phyloP scores from a whole-genome alignment of 352 stramenopile species.

The Sclerospora graminicola region DNA sequence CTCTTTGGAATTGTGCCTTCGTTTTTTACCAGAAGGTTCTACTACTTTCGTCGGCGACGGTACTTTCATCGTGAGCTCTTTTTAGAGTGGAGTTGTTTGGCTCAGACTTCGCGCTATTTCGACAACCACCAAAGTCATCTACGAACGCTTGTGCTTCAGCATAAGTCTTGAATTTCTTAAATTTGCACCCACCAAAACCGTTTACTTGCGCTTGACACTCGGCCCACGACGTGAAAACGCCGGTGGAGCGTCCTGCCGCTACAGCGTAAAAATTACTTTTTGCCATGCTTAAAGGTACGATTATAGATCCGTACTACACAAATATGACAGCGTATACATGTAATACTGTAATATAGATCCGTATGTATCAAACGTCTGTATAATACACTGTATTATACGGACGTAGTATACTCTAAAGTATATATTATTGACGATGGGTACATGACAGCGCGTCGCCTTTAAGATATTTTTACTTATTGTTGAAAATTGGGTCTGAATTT shows the following conservation, averaged over 20 bases:
- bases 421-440: too few species aligned
- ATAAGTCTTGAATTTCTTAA: conserved; percentile 56
- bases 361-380: too few species aligned
- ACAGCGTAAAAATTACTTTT: conserved; percentile 9
- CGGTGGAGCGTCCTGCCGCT: conserved; percentile 18
- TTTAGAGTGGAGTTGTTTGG: conserved; percentile 1
- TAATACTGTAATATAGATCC: too few species aligned
- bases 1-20: conserved; percentile 1
- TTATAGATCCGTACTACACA: too few species aligned
- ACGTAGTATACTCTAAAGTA: too few species aligned
- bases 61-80: conserved; percentile 8
- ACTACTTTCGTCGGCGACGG: neutral
- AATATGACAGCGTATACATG: too few species aligned
- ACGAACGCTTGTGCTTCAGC: conserved; percentile 45
- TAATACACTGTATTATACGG: too few species aligned
- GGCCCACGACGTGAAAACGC: conserved; percentile 48
- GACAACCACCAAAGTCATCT: conserved; percentile 1
- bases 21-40: conserved; percentile 6
- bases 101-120: neutral
- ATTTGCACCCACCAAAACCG: conserved; percentile 34
- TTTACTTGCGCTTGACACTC: conserved; percentile 43
- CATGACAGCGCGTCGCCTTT: too few species aligned
- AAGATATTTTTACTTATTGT: too few species aligned
- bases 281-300: too few species aligned
- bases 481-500: too few species aligned